Evolutionary conservation across 768 basidiomycete genomes (phyloP), one percentile per base, ranked within the genome.

Genomic region (Scleroderma citrinum): DNA sequence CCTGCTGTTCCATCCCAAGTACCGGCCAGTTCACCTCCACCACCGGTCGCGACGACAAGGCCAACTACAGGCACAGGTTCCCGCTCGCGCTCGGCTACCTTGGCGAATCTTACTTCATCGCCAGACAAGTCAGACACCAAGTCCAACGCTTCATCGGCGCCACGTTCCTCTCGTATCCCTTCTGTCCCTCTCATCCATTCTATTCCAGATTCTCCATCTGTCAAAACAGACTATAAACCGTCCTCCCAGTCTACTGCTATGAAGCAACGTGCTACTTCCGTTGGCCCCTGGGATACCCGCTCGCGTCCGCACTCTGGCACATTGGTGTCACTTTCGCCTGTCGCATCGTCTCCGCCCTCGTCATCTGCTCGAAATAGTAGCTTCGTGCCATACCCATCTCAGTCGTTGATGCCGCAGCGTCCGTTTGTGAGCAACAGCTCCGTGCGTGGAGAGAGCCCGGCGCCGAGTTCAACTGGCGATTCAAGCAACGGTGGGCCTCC

Each of bases 391-490:
- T 59, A 64, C 44, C 58, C 56, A 3, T 56, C 54, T 52, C 53
- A 54, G 36, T 52, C 60, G 20, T 49, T 61, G 11, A 53, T 60
- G 54, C 72, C 75, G 4, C 68, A 64, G 7, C 78, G 77, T 51
- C 86, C 87, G 6, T 89, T 88, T 60, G 80, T 70, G 6, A 56
- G 66, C 31, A 68, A 59, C 43, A 60, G 70, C 26, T 49, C 58
- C 11, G 5, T 63, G 21, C 65, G 69, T 24, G 71, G 83, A 12
- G 76, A 84, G 51, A 89, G 87, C 58, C 88, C 88, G 12, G 84
- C 85, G 0, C 66, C 66, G 12, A 91, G 88, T 61, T 92, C 89
- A 26, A 88, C 85, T 13, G 89, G 89, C 7, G 88, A 85, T 60
- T 90, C 88, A 51, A 91, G 87, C 53, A 86, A 82, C 57, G 85